phyloP scores from a whole-genome alignment of 805 yeast species.

The Blastobotrys robertii region DNA sequence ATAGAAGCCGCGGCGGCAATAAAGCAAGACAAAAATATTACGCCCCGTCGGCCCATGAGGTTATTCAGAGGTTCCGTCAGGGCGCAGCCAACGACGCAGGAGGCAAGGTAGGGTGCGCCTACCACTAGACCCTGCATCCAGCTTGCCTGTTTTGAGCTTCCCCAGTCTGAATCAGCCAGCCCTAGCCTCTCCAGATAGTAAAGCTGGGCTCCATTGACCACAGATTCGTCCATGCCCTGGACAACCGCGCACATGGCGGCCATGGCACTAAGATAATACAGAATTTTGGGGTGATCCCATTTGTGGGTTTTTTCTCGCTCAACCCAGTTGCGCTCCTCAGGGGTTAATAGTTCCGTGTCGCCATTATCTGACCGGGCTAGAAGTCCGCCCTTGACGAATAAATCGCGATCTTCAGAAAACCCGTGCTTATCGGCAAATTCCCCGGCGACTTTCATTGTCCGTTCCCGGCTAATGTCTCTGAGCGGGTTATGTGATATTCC shows the following conservation, averaged over 20 bases:
- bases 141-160: conserved; percentile 14
- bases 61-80: conserved; percentile 43
- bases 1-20: conserved; percentile 51
- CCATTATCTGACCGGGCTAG: conserved; percentile 38
- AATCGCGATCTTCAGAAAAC: conserved; percentile 20
- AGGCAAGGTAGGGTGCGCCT: conserved; percentile 57
- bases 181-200: conserved; percentile 23
- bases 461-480: conserved; percentile 12
- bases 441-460: conserved; percentile 12
- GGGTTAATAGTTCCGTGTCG: conserved; percentile 29
- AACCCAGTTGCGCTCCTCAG: conserved; percentile 25
- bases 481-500: conserved; percentile 19
- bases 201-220: conserved; percentile 55
- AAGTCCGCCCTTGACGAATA: conserved; percentile 40
- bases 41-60: conserved; percentile 48
- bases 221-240: conserved; percentile 70
- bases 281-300: conserved; percentile 33
- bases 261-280: conserved; percentile 42
- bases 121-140: conserved; percentile 52
- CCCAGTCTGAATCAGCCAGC: conserved; percentile 4
- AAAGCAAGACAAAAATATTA: conserved; percentile 47
- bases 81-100: conserved; percentile 48
- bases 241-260: conserved; percentile 62
- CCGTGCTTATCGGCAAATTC: conserved; percentile 21
- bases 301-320: conserved; percentile 40